Evolutionary conservation across 768 basidiomycete genomes (phyloP), one percentile per base, ranked within the genome.

Genomic region (Psilocybe sp.): DNA sequence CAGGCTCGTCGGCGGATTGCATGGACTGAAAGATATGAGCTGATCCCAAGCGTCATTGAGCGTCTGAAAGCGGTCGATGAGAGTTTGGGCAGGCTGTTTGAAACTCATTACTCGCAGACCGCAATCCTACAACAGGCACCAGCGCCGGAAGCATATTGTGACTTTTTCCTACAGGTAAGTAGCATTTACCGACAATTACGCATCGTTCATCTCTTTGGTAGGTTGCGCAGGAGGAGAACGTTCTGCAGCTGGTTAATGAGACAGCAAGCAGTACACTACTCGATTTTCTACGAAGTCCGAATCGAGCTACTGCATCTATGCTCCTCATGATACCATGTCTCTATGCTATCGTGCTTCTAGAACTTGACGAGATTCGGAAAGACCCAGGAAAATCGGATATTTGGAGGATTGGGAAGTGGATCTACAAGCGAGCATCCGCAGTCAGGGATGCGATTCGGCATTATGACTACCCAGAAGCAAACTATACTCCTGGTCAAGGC

Each of bases 91-190:
- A 12, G 8, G 18, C 9, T 38, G 16, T 45, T 37, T 14, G 15
- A 35, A 11, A 2, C 18, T 10, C 12, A 39, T 39, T 47, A 38
- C 39, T n/a, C n/a, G n/a, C n/a, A n/a, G 46, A 37, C 5, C 15
- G 14, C 28, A 7, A 13, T 9, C 1, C 36, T 5, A 38, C 16
- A 20, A 20, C 2, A 38, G 13, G 36, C 23, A n/a, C 14, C 13
- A 19, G 36, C 36, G 28, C 46, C 46, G 1, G 16, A 8, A 1
- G 16, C 23, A 9, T 47, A 47, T 38, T 18, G 34, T 16, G 33
- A 47, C 14, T 14, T 47, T 5, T 47, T 47, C 20, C 28, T 47
- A 19, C 46, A 47, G 34, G 46, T 47, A 38, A 6, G 46, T 37
- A 4, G n/a, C 5, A 15, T 15, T 34, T 1, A 9, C 28, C 19